Percentiles rank a stretch among this genome's conserved stretches.
Conservation (phyloP, 768 basidiomycete genomes). For the Strobilomyces dryophilus region DNA sequence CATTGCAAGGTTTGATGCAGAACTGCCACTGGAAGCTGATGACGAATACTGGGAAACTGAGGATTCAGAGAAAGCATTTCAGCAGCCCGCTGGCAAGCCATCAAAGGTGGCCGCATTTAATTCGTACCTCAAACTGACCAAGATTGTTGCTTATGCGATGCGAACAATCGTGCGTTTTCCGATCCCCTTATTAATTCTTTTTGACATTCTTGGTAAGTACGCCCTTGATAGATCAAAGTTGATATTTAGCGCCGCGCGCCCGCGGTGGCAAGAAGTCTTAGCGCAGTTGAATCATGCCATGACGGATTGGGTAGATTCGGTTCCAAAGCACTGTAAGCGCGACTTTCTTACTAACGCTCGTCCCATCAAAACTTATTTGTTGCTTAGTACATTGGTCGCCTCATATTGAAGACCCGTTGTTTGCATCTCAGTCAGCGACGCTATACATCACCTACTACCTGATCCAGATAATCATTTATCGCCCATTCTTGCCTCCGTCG, state of each 20-base stretch:
- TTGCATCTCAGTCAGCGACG: slow-evolving; percentile 54
- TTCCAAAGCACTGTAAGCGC: slow-evolving; percentile 63
- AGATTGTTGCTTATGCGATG: slow-evolving; percentile 65
- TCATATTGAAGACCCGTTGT: slow-evolving; percentile 41
- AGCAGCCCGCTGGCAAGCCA: slow-evolving; percentile 61
- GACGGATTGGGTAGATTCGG: slow-evolving; percentile 64
- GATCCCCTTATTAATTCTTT: neutral
- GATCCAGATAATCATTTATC: slow-evolving; percentile 62
- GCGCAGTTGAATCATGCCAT: slow-evolving; percentile 66
- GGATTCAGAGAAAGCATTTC: slow-evolving; percentile 50
- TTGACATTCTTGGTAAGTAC: slow-evolving; percentile 41
- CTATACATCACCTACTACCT: slow-evolving; percentile 59
- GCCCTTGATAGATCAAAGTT: slow-evolving; percentile 63
- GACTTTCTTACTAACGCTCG: neutral
- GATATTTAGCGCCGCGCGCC: slow-evolving; percentile 46
- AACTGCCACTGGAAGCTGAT: slow-evolving; percentile 78
- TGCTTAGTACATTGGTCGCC: slow-evolving; percentile 56
- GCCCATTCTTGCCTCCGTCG: slow-evolving; percentile 57
- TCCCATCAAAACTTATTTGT: neutral
- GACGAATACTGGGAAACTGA: slow-evolving; percentile 70
- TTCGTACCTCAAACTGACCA: slow-evolving; percentile 58
- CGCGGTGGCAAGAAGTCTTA: slow-evolving; percentile 56
- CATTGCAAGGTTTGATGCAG: slow-evolving; percentile 70
- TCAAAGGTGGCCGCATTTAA: slow-evolving; percentile 59
- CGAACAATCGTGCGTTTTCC: slow-evolving; percentile 56